Evolutionary conservation across 495 filamentous ascomycete genomes (phyloP).

Genomic region (Neurospora cerealis): DNA sequence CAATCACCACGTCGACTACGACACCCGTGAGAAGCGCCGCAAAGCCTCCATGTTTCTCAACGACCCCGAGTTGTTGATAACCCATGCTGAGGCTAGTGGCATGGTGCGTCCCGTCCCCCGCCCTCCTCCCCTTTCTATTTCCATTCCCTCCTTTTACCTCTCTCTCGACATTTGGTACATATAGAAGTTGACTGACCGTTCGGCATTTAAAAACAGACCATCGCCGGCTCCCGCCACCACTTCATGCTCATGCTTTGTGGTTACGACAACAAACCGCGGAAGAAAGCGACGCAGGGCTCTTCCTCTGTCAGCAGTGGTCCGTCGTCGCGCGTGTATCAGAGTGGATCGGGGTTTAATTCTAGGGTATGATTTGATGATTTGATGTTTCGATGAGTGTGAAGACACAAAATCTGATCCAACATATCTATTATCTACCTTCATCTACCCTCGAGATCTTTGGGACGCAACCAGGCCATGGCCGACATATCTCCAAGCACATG

Average conservation of each 20-base stretch:
- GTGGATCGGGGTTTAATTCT: background rate
- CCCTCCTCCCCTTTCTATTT: background rate
- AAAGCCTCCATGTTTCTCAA: slow-evolving; percentile 36
- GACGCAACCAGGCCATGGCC: too few relatives aligned
- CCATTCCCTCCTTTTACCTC: background rate
- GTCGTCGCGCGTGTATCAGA: background rate
- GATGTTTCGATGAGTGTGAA: background rate
- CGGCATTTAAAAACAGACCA: slow-evolving; percentile 22
- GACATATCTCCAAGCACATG: too few relatives aligned
- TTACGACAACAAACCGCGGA: slow-evolving; percentile 24
- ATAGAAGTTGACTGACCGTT: background rate
- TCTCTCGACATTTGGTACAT: background rate
- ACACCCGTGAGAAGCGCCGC: slow-evolving; percentile 23
- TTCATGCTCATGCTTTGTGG: slow-evolving; percentile 42
- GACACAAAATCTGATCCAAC: background rate
- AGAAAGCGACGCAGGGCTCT: background rate
- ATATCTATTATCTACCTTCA: background rate
- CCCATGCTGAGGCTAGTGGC: slow-evolving; percentile 37
- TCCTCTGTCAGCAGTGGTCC: background rate
- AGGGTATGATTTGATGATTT: background rate
- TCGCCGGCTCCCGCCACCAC: slow-evolving; percentile 36
- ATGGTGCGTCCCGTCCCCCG: slow-evolving; percentile 24
- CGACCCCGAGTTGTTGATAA: slow-evolving; percentile 43
- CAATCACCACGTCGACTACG: slow-evolving; percentile 17
- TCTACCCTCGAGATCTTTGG: too few relatives aligned